Conservation (phyloP, 257 asterid species). For the Gentiana dahurica region DNA sequence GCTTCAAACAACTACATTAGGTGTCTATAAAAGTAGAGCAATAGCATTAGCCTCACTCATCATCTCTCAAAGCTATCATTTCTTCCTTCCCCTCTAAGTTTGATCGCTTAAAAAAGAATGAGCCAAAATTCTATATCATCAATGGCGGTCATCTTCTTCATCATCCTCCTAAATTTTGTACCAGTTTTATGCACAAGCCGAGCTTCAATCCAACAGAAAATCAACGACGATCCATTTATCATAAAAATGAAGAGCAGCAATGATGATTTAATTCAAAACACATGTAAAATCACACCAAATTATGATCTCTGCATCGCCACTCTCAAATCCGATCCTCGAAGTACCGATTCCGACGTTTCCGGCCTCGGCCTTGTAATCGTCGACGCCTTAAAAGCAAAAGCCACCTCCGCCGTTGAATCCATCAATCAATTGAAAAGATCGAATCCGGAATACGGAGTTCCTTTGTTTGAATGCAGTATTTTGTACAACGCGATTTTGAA, state of each 20-base stretch:
- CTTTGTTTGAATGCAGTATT: slow-evolving; percentile 4
- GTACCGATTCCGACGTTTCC: slow-evolving; percentile 12
- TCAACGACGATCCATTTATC: slow-evolving; percentile 3
- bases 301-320: slow-evolving; percentile 30
- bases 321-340: slow-evolving; percentile 12
- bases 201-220: background rate
- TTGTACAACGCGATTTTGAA: slow-evolving; percentile 11
- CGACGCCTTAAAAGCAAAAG: slow-evolving; percentile 13
- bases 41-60: too few species aligned
- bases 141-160: background rate
- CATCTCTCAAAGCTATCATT: too few species aligned
- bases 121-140: background rate
- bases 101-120: too few species aligned
- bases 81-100: too few species aligned
- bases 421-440: slow-evolving; percentile 12
- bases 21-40: too few species aligned
- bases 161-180: background rate
- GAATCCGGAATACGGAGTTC: slow-evolving; percentile 9
- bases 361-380: slow-evolving; percentile 24
- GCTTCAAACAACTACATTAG: too few species aligned
- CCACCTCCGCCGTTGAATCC: background rate
- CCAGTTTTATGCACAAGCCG: background rate
- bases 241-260: background rate
- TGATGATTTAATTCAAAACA: slow-evolving; percentile 19
- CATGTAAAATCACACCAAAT: slow-evolving; percentile 46